phyloP scores from a whole-genome alignment of 257 asterid genomes.

The Plantago major region DNA sequence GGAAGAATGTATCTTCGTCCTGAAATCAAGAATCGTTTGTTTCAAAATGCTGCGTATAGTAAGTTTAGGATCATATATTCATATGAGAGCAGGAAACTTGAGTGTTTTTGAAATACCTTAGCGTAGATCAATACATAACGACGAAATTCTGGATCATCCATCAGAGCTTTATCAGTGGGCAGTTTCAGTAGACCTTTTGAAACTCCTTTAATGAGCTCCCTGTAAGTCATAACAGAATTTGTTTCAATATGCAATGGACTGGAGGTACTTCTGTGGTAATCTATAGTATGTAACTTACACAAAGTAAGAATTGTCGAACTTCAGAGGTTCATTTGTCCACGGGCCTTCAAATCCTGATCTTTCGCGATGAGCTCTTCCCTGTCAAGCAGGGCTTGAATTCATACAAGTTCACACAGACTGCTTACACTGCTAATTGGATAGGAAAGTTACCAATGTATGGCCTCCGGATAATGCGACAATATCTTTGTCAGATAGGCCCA shows the following conservation, averaged over 20 bases:
- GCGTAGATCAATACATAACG: conserved; percentile 59
- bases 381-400: conserved; percentile 2
- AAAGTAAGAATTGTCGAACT: conserved; percentile 82
- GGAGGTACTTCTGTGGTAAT: not conserved
- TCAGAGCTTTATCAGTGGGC: conserved; percentile 67
- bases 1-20: conserved; percentile 90
- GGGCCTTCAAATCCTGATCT: conserved; percentile 92
- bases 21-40: conserved; percentile 10
- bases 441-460: conserved; percentile 65
- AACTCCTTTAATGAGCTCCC: conserved; percentile 71
- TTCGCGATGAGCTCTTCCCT: conserved; percentile 87
- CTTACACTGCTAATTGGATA: not conserved
- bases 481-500: conserved; percentile 76
- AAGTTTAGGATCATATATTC: too few relatives aligned
- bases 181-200: conserved; percentile 66
- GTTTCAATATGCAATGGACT: not conserved
- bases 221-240: conserved; percentile 24
- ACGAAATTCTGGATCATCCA: conserved; percentile 60
- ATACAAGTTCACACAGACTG: not conserved
- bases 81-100: not conserved
- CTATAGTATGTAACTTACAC: conserved; percentile 42
- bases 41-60: too few relatives aligned
- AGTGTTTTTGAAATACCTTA: conserved; percentile 31
- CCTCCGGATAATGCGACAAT: conserved; percentile 85
- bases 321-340: conserved; percentile 80